These are phyloP conservation scores for Cryptococcus floricola DNA, from an alignment of 1,284 basidiomycete species.

Conservation along the genomic window DNA sequence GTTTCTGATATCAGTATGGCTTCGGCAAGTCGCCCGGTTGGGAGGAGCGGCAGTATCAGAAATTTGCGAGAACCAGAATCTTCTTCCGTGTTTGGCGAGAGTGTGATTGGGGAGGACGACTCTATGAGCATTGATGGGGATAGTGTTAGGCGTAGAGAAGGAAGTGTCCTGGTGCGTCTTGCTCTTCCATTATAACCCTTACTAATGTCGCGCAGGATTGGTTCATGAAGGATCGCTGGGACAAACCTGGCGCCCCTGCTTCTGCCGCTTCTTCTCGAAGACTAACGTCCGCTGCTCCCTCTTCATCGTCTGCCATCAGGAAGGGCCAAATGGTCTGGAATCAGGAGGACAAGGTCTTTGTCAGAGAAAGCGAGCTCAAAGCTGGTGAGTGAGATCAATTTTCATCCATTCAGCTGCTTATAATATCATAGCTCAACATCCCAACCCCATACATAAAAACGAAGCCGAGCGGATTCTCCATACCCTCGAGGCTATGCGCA, in stretches of 20 bases:
- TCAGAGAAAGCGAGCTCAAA: slow-evolving; percentile 34
- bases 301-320: slow-evolving; percentile 23
- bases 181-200: background rate
- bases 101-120: slow-evolving; percentile 23
- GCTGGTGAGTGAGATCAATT: slow-evolving; percentile 18
- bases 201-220: slow-evolving; percentile 19
- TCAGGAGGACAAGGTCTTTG: slow-evolving; percentile 39
- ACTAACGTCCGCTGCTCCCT: slow-evolving; percentile 17
- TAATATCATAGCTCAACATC: slow-evolving; percentile 16
- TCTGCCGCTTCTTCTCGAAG: slow-evolving; percentile 22
- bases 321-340: slow-evolving; percentile 46
- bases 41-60: slow-evolving; percentile 2
- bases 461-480: slow-evolving; percentile 47
- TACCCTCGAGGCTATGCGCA: slow-evolving; percentile 42
- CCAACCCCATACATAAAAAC: slow-evolving; percentile 30
- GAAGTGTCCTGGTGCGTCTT: slow-evolving; percentile 27
- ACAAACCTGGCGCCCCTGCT: slow-evolving; percentile 21
- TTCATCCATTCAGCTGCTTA: background rate
- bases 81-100: slow-evolving; percentile 14
- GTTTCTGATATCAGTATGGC: slow-evolving; percentile 31
- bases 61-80: slow-evolving; percentile 12
- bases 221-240: slow-evolving; percentile 34
- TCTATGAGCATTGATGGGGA: slow-evolving; percentile 29
- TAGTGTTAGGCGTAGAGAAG: slow-evolving; percentile 14
- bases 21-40: slow-evolving; percentile 4